A percentile compares a stretch with the other conserved stretches of the same genome.
Conservation (phyloP, 208 protist species). For the Trypanosoma platydactyli region DNA sequence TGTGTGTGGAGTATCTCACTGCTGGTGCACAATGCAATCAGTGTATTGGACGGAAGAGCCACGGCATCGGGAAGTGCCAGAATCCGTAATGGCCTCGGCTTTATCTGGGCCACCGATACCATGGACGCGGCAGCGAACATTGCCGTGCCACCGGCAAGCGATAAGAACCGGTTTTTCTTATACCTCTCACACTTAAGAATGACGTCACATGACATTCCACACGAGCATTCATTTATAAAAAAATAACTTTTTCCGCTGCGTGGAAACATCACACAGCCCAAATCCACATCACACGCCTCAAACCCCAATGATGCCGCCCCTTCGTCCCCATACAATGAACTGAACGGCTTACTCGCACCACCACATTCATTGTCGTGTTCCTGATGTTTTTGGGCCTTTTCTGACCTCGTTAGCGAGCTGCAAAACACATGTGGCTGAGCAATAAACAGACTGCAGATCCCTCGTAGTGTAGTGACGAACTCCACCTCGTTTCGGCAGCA, state of each 20-base stretch:
- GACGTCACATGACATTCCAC: constrained; percentile 82
- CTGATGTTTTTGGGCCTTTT: neutral
- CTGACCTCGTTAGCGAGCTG: neutral
- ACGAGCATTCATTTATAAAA: constrained; percentile 86
- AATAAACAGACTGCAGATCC: constrained; percentile 8
- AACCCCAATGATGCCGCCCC: constrained; percentile 7
- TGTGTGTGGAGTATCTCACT: constrained; percentile 13
- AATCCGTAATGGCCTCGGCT: constrained; percentile 49
- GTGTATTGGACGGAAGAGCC: constrained; percentile 20
- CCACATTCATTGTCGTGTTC: neutral
- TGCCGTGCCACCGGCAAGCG: constrained; percentile 39
- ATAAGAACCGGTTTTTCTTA: constrained; percentile 37
- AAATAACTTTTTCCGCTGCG: constrained; percentile 48
- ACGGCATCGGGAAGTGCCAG: constrained; percentile 37
- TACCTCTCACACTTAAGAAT: constrained; percentile 59
- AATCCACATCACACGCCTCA: constrained; percentile 51
- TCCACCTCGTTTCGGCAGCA: constrained; percentile 49
- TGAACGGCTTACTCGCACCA: neutral
- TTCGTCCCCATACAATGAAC: neutral
- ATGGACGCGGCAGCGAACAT: constrained; percentile 62
- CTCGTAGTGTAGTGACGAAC: constrained; percentile 31
- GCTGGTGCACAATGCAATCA: neutral
- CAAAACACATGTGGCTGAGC: neutral
- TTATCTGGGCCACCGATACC: constrained; percentile 51
- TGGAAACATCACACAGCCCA: constrained; percentile 77